phyloP scores from a whole-genome alignment of 495 filamentous ascomycete genomes.

The Aspergillus nanangensis region DNA sequence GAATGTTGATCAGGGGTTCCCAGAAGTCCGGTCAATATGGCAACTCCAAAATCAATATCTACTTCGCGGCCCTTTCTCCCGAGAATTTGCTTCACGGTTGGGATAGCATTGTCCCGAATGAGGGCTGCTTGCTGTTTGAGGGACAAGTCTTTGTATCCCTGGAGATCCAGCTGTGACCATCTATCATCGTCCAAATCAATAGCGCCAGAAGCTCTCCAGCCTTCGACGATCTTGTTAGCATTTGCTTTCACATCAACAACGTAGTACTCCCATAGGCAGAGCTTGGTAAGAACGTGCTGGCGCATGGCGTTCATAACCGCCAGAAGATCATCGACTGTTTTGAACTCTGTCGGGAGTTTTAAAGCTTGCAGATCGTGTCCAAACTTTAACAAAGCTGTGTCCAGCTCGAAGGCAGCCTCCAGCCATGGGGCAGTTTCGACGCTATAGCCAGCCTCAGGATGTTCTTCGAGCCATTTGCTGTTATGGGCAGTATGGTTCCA shows the following conservation, averaged over 20 bases:
- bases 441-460: slow-evolving; percentile 96
- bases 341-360: slow-evolving; percentile 69
- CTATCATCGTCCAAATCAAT: slow-evolving; percentile 25
- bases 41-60: slow-evolving; percentile 63
- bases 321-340: slow-evolving; percentile 67
- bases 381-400: slow-evolving; percentile 77
- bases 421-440: slow-evolving; percentile 90
- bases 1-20: slow-evolving; percentile 57
- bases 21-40: slow-evolving; percentile 61
- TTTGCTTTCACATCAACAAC: slow-evolving; percentile 74
- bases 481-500: slow-evolving; percentile 98
- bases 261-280: slow-evolving; percentile 92
- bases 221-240: slow-evolving; percentile 59
- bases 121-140: slow-evolving; percentile 59
- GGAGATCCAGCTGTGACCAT: slow-evolving; percentile 13
- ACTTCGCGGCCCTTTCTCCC: slow-evolving; percentile 69
- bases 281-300: slow-evolving; percentile 65
- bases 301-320: slow-evolving; percentile 82
- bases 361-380: slow-evolving; percentile 61
- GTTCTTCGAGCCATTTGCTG: slow-evolving; percentile 87
- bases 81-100: slow-evolving; percentile 65
- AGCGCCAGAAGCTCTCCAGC: slow-evolving; percentile 51
- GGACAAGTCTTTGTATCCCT: slow-evolving; percentile 44
- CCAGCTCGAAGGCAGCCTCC: slow-evolving; percentile 80
- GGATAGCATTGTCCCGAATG: slow-evolving; percentile 58